phyloP scores from a whole-genome alignment of 1,284 basidiomycete species.

The Waitea zeae region DNA sequence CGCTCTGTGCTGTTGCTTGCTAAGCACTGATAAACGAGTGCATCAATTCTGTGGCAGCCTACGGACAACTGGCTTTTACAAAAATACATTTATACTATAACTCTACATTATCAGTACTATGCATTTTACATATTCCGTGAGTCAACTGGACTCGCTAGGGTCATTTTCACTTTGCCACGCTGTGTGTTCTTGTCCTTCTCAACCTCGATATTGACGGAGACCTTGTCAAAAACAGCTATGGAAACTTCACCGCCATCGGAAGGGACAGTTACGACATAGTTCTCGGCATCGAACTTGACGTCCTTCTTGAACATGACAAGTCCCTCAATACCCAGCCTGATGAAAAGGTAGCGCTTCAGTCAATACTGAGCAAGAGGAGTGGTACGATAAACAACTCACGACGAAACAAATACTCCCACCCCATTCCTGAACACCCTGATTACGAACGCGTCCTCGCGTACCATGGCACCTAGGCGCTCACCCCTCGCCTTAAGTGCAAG shows the following conservation, averaged over 20 bases:
- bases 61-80: too few relatives aligned
- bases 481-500: slow-evolving; percentile 71
- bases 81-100: too few relatives aligned
- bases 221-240: slow-evolving; percentile 86
- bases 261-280: slow-evolving; percentile 72
- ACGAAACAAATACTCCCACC: slow-evolving; percentile 86
- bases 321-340: slow-evolving; percentile 84
- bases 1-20: too few relatives aligned
- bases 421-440: slow-evolving; percentile 93
- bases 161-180: slow-evolving; percentile 85
- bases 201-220: slow-evolving; percentile 77
- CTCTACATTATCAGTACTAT: too few relatives aligned
- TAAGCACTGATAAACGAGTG: too few relatives aligned
- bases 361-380: slow-evolving; percentile 2
- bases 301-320: slow-evolving; percentile 87
- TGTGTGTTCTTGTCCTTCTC: slow-evolving; percentile 95
- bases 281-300: slow-evolving; percentile 80
- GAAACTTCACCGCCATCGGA: slow-evolving; percentile 26
- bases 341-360: background rate
- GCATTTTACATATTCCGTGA: slow-evolving; percentile 28
- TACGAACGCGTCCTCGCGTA: slow-evolving; percentile 83
- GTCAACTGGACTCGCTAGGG: slow-evolving; percentile 55
- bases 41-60: too few relatives aligned
- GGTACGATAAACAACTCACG: slow-evolving; percentile 33
- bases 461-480: slow-evolving; percentile 24